A percentile compares a stretch with the other conserved stretches of the same genome.
Evolutionary conservation across 2,329 filamentous ascomycete genomes (phyloP).

Genomic region (Eutypella sp.): DNA sequence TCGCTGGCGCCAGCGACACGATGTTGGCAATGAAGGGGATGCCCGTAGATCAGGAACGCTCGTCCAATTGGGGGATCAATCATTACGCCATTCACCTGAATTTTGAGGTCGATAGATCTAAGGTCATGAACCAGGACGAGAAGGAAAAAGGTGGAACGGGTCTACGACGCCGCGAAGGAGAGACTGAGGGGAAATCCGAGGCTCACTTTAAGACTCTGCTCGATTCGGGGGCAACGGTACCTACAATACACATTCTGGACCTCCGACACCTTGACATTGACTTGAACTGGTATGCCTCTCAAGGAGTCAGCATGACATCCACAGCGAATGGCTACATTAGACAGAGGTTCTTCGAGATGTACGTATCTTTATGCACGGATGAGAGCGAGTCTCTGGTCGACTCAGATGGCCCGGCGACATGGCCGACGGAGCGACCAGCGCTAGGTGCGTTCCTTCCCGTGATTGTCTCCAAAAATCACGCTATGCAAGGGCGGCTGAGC

Average conservation of each 20-base stretch:
- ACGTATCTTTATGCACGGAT: constrained; percentile 24
- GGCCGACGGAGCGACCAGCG: constrained; percentile 16
- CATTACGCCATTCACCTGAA: constrained; percentile 12
- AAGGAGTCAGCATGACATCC: constrained; percentile 20
- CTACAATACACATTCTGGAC: constrained; percentile 32
- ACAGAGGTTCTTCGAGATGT: constrained; percentile 31
- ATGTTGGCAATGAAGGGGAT: constrained; percentile 27
- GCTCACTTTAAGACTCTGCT: constrained; percentile 30
- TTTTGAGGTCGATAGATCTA: constrained; percentile 10
- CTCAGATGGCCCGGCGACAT: constrained; percentile 18
- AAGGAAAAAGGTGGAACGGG: neutral
- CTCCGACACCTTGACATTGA: constrained; percentile 30
- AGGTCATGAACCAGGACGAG: constrained; percentile 7
- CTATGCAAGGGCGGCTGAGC: too few species aligned
- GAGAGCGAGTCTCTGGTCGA: constrained; percentile 21
- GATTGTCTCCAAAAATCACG: too few species aligned
- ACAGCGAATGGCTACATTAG: constrained; percentile 13
- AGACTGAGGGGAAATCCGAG: constrained; percentile 16
- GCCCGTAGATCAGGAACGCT: constrained; percentile 16
- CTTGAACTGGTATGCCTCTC: constrained; percentile 29
- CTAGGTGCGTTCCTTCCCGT: constrained; percentile 27
- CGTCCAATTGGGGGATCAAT: constrained; percentile 19
- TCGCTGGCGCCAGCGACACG: constrained; percentile 19
- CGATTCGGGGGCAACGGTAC: constrained; percentile 39
- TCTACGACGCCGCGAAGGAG: neutral